Base-by-base conservation (phyloP, 495 filamentous ascomycete species). In the Recurvomyces mirabilis region DNA sequence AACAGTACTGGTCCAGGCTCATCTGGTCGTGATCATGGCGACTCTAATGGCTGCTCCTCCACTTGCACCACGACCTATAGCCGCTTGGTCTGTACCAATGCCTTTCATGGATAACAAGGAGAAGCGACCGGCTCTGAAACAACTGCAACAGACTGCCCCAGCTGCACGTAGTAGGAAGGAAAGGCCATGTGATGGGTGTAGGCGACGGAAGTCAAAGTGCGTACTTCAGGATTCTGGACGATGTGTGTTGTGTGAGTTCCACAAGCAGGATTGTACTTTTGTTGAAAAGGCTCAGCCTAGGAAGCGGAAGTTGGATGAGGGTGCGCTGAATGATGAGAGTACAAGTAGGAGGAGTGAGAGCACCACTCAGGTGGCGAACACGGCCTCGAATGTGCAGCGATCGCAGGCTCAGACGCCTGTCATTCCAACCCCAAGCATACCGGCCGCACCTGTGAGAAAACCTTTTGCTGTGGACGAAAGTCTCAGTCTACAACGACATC, bases 221-320 rank as follows among this genome's bases (percentile, higher is more conserved):
- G 86, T 93, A 43, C 83, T 94, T 65, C 82, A 87, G 58, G 84
- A 86, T 79, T 66, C 94, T 82, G 72, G 77, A 77, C 69, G 63
- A 31, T 71, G 68, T 43, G 73, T 76, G 36, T 68, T 78, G 44
- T 68, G 65, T 48, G 65, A 67, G 43, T 67, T 68, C 50, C 65
- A 68, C 54, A 65, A 67, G 51, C 65, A 68, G 46, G 65, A 67
- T 31, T 68, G 65, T 47, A 68, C 65, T 20, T 68, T 67, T 53
- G 65, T 67, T 11, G 61, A 68, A 46, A 63, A 60, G 41, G 65
- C 65, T 1, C 63, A 62, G 65, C 70, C 47, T 64, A 64, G 65
- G 62, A 85, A 63, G 70, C 72, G 53, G 21, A 65, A 65, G 44
- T 43, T 61, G 4, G 46, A 56, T 29, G 58, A 51, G 30, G 41